Base-by-base conservation (phyloP, 1,284 basidiomycete species). In the Sutorius eximius region DNA sequence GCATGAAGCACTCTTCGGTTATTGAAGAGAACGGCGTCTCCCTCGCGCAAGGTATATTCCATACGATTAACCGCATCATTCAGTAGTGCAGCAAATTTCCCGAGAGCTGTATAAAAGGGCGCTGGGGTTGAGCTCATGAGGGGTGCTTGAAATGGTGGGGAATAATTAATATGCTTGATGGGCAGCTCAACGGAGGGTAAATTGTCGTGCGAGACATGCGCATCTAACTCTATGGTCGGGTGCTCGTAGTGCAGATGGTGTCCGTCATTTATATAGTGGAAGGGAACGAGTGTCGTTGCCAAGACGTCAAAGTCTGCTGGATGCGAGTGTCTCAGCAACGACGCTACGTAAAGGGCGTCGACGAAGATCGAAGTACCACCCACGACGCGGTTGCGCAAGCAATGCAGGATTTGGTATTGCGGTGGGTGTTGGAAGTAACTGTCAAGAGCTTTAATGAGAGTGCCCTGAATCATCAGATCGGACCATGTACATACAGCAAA, bases 91-190 rank as follows among this genome's bases (percentile, higher is more conserved):
- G 86, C 80, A 65, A 94, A 98, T 11, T 72, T 69, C 5, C 70
- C 63, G 4, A 97, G 76, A 1, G 93, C 91, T 0, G 75, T 64
- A 62, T 89, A 91, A 58, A 94, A 86, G 24, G 70, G 70, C 2
- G 68, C 57, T 0, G 83, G 81, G 0, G 84, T 85, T 10, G 73
- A 68, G 5, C 50, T 56, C 42, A 78, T 68, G 2, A 91, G 75
- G 0, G 91, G 91, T 0, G 89, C 93, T 74, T 98, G 95, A 81
- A 98, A 99, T 0, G 95, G 96, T 0, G 96, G 96, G 5, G 91
- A 90, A 73, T 97, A 98, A 73, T 95, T 97, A 67, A 98, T 81
- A 57, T 86, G 82, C 41, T 74, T 73, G 58, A 92, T 78, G 2
- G 66, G 49, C 18, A 52, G 56, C 51, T 50, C 64, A 1, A 44